Evolutionary conservation across 305 asterid species (phyloP), one percentile per base, ranked within the genome.

Genomic region (Fraxinus greggii): DNA sequence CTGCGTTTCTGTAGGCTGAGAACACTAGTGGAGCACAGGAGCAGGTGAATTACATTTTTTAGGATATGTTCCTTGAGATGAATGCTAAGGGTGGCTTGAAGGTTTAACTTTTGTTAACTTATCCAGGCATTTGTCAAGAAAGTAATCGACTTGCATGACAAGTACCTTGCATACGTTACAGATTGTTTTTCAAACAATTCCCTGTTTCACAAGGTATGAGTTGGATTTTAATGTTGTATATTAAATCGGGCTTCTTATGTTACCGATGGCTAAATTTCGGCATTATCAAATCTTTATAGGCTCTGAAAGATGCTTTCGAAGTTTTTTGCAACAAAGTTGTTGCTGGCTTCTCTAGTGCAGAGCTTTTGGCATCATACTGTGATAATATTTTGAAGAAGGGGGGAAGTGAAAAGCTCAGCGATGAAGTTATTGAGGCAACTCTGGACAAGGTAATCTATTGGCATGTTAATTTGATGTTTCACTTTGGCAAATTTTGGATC

Each of bases 301-400:
- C 92, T 13, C 76, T 91, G 26, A 89, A 87, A 73, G 91, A 91
- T 65, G 91, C 92, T 4, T 92, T 92, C 72, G 92, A 89, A 82
- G 76, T 78, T 33, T 88, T 90, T 61, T 88, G 92, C 86, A 92
- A 88, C 86, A 86, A 87, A 79, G 15, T 21, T 38, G 86, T 90
- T 81, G 85, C 88, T 7, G 90, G 90, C 29, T 73, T 80, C 79
- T 83, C 94, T 19, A 81, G 76, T 76, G 89, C 92, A 0, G 96
- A 92, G 86, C 86, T 86, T 2, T 79, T 90, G 79, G 91, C 92
- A 21, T 78, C 84, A 28, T 90, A 84, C 75, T 88, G 90, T 82
- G 97, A 92, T 79, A 85, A 88, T 83, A 79, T 87, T 72, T 90
- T 91, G 19, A 88, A 85, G 82, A 89, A 92, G 42, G 92, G 92